Evolutionary conservation across 164 flowering plant species (phyloP).

Genomic region (Chimonanthus praecox): DNA sequence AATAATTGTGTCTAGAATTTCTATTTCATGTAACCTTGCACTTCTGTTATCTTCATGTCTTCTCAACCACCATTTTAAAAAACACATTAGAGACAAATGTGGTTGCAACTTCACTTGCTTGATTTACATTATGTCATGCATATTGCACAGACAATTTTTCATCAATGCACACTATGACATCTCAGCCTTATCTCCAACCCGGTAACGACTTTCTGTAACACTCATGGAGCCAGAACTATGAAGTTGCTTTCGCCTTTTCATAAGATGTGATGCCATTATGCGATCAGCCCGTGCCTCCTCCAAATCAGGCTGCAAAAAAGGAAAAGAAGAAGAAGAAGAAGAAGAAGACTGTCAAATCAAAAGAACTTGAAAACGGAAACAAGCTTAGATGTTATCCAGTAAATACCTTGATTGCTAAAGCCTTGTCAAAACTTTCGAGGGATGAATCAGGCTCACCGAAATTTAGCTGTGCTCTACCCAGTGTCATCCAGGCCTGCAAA

Average conservation of each 20-base stretch:
- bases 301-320: constrained; percentile 61
- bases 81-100: neutral
- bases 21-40: neutral
- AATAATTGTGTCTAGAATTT: neutral
- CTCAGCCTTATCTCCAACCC: constrained; percentile 46
- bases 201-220: constrained; percentile 34
- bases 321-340: neutral
- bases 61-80: neutral
- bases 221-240: constrained; percentile 50
- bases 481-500: constrained; percentile 83
- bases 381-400: neutral
- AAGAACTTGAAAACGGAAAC: neutral
- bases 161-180: neutral
- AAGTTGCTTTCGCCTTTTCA: constrained; percentile 67
- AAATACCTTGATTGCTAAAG: constrained; percentile 63
- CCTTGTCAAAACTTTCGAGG: constrained; percentile 69
- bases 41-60: neutral
- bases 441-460: constrained; percentile 90
- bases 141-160: neutral
- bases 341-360: neutral
- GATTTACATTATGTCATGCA: neutral
- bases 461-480: constrained; percentile 85
- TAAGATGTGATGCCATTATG: constrained; percentile 51
- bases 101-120: neutral
- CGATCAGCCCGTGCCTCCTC: constrained; percentile 57